Base-by-base conservation (phyloP, 768 basidiomycete species). In the Leccinellum albellum region DNA sequence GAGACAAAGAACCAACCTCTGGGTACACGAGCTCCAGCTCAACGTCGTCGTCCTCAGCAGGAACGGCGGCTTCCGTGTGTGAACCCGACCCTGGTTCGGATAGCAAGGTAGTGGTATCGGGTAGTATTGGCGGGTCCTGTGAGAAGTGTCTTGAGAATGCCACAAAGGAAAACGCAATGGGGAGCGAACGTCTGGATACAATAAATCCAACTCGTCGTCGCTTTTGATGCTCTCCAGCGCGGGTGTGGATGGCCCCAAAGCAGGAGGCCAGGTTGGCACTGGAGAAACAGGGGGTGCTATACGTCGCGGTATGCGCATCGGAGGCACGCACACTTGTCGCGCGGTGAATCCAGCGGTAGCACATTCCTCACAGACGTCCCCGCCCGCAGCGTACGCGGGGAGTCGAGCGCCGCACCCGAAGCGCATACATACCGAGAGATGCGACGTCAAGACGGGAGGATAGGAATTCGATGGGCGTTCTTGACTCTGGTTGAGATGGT, bases 171-270 rank as follows among this genome's bases (percentile, higher is more conserved):
- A 35, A 20, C 17, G 12, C 1, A 21, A 54, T 9, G 1, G 26
- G 37, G 14, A 29, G 24, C 62, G 37, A 20, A 70, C 68, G 23
- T 67, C 61, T 12, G 70, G 68, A 56, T 71, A 71, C 0, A 59
- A 24, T 3, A 69, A 42, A 7, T 69, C 61, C 4, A 57, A 14
- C 21, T 67, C 61, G 21, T 15, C 17, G 1, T 59, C 64, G 9
- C 58, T 23, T 2, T 54, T 49, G 13, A 26, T 28, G 1, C 10
- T 10, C 15, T 33, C 13, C 31, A 32, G 24, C 10, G 55, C 12
- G n/a, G n/a, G n/a, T n/a, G n/a, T n/a, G n/a, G n/a, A n/a, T n/a
- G n/a, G n/a, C n/a, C n/a, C n/a, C n/a, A n/a, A n/a, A n/a, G n/a
- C n/a, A n/a, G n/a, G n/a, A n/a, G n/a, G n/a, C n/a, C n/a, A n/a